A percentile compares a stretch with the other conserved stretches of the same genome.
phyloP scores from a whole-genome alignment of 257 asterid genomes.

The Primulina tabacum region DNA sequence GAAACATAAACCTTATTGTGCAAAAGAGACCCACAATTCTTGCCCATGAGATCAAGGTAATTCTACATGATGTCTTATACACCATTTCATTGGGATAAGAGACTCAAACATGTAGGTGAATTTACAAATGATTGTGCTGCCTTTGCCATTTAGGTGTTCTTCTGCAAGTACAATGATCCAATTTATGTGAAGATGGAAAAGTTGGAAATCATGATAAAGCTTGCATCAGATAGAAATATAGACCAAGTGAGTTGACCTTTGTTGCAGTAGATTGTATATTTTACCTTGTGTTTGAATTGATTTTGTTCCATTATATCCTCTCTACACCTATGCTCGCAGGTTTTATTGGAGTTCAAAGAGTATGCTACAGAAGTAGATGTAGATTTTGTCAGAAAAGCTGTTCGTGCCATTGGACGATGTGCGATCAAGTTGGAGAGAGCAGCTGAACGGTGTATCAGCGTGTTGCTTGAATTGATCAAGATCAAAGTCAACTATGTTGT shows the following conservation, averaged over 20 bases:
- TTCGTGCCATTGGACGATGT: slow-evolving; percentile 98
- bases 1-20: slow-evolving; percentile 94
- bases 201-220: slow-evolving; percentile 98
- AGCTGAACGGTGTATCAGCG: slow-evolving; percentile 98
- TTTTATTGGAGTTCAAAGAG: slow-evolving; percentile 93
- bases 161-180: slow-evolving; percentile 99
- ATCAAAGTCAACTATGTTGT: slow-evolving; percentile 98
- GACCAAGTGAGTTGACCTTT: slow-evolving; percentile 68
- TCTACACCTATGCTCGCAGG: slow-evolving; percentile 42
- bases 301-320: slow-evolving; percentile 18
- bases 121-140: slow-evolving; percentile 20
- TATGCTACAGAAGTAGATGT: slow-evolving; percentile 99
- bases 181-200: slow-evolving; percentile 99
- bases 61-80: slow-evolving; percentile 13
- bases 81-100: slow-evolving; percentile 12
- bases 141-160: slow-evolving; percentile 62
- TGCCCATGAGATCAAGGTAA: slow-evolving; percentile 95
- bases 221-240: slow-evolving; percentile 93
- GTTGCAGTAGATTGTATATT: slow-evolving; percentile 17
- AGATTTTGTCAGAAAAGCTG: slow-evolving; percentile 98
- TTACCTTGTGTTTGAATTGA: slow-evolving; percentile 10
- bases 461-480: slow-evolving; percentile 97
- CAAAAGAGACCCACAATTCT: slow-evolving; percentile 96
- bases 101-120: slow-evolving; percentile 12
- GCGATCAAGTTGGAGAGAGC: slow-evolving; percentile 99